phyloP scores from a whole-genome alignment of 306 rosid genomes.

The Macrotyloma uniflorum region DNA sequence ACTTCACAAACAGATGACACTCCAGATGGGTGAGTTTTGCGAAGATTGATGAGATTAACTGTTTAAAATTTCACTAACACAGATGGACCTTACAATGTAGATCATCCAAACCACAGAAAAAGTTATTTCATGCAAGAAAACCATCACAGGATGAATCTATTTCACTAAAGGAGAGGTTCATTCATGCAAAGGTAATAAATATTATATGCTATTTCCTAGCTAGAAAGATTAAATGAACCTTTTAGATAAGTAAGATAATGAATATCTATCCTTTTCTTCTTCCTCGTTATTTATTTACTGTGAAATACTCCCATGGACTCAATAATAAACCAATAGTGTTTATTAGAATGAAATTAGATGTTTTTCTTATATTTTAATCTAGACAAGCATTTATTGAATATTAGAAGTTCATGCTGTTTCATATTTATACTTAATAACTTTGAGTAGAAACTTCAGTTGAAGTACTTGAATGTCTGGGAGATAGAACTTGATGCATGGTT shows the following conservation, averaged over 20 bases:
- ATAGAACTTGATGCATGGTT: slow-evolving; percentile 40
- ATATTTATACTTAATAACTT: background rate
- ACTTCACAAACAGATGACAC: slow-evolving; percentile 44
- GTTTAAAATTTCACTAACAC: slow-evolving; percentile 34
- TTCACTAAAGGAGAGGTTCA: slow-evolving; percentile 70
- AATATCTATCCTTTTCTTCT: background rate
- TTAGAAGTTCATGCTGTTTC: background rate
- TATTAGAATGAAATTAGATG: no score
- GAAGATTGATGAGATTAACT: slow-evolving; percentile 1
- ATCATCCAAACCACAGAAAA: slow-evolving; percentile 45
- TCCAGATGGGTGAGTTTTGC: slow-evolving; percentile 51
- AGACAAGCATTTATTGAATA: background rate
- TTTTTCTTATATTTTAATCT: no score
- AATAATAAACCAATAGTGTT: no score
- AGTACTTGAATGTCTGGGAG: slow-evolving; percentile 29
- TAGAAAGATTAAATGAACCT: background rate
- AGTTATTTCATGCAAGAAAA: slow-evolving; percentile 51
- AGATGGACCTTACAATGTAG: slow-evolving; percentile 49
- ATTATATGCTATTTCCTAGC: slow-evolving; percentile 9
- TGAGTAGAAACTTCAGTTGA: background rate
- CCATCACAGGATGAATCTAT: slow-evolving; percentile 66
- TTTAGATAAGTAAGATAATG: background rate
- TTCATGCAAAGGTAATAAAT: slow-evolving; percentile 66
- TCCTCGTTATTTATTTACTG: background rate
- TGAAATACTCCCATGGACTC: background rate